A percentile compares a stretch with the other conserved stretches of the same genome.
Conservation (phyloP, 768 basidiomycete species). For the Termitomyces heimii region DNA sequence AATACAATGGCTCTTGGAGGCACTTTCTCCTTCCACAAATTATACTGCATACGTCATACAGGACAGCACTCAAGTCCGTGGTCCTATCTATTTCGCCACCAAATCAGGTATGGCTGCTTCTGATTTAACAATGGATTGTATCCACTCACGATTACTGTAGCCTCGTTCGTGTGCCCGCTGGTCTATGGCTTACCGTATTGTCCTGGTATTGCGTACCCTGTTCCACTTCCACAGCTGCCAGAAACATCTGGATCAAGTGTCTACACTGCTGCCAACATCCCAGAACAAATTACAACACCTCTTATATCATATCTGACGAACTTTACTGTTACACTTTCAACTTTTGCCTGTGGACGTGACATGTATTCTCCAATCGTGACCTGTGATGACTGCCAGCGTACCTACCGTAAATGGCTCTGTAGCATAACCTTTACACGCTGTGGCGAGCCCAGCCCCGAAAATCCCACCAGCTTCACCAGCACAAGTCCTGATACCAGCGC, state of each 20-base stretch:
- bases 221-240: conserved; percentile 56
- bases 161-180: conserved; percentile 63
- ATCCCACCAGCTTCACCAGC: conserved; percentile 27
- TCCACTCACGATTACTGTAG: conserved; percentile 23
- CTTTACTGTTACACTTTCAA: conserved; percentile 67
- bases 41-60: conserved; percentile 71
- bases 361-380: conserved; percentile 72
- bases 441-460: conserved; percentile 40
- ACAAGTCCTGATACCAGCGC: conserved; percentile 23
- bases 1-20: conserved; percentile 60
- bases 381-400: conserved; percentile 68
- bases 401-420: conserved; percentile 79
- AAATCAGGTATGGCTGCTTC: conserved; percentile 50
- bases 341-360: conserved; percentile 76
- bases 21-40: conserved; percentile 60
- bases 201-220: conserved; percentile 61
- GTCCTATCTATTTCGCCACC: conserved; percentile 67
- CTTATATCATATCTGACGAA: conserved; percentile 60
- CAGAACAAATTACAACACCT: conserved; percentile 37
- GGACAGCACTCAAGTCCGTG: conserved; percentile 49
- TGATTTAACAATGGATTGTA: not conserved
- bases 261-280: conserved; percentile 49
- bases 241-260: conserved; percentile 23
- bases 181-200: conserved; percentile 72
- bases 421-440: conserved; percentile 70